Percentiles rank a stretch among this genome's conserved stretches.
Conservation (phyloP, 108 stramenopile species). For the Nitzschia sp. region DNA sequence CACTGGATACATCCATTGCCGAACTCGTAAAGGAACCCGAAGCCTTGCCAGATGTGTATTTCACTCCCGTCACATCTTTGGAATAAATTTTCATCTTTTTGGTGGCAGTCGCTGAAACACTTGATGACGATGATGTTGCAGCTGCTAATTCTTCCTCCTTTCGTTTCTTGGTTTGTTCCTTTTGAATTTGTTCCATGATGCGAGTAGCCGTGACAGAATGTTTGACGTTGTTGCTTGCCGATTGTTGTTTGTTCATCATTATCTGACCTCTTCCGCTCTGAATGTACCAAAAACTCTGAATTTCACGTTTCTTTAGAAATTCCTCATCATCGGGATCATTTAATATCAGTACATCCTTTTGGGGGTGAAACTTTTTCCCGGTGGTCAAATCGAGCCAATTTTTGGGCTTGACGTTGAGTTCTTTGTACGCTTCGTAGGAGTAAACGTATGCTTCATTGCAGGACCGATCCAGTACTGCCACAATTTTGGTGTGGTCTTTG, state of each 20-base stretch:
- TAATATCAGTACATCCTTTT: slow-evolving; percentile 73
- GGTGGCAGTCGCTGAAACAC: background rate
- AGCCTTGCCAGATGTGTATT: slow-evolving; percentile 70
- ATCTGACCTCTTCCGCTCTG: slow-evolving; percentile 35
- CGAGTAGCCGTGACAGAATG: slow-evolving; percentile 77
- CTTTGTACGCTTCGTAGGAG: slow-evolving; percentile 81
- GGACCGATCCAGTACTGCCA: slow-evolving; percentile 75
- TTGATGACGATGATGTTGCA: background rate
- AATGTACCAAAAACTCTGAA: slow-evolving; percentile 78
- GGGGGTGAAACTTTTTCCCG: slow-evolving; percentile 67
- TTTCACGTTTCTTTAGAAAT: slow-evolving; percentile 56
- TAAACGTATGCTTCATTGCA: slow-evolving; percentile 78
- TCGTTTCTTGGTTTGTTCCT: slow-evolving; percentile 20
- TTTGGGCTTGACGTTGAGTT: slow-evolving; percentile 82
- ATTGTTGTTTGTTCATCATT: background rate
- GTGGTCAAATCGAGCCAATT: slow-evolving; percentile 71
- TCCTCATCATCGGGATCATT: slow-evolving; percentile 74
- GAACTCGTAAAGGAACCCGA: slow-evolving; percentile 79
- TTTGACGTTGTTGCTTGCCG: slow-evolving; percentile 38
- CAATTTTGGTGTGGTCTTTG: slow-evolving; percentile 82
- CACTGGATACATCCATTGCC: slow-evolving; percentile 45
- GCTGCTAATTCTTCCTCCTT: background rate
- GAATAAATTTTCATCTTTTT: slow-evolving; percentile 56
- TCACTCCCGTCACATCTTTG: slow-evolving; percentile 61
- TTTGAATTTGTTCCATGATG: slow-evolving; percentile 77